Conservation (phyloP, 768 basidiomycete genomes). For the Lactarius deliciosus region DNA sequence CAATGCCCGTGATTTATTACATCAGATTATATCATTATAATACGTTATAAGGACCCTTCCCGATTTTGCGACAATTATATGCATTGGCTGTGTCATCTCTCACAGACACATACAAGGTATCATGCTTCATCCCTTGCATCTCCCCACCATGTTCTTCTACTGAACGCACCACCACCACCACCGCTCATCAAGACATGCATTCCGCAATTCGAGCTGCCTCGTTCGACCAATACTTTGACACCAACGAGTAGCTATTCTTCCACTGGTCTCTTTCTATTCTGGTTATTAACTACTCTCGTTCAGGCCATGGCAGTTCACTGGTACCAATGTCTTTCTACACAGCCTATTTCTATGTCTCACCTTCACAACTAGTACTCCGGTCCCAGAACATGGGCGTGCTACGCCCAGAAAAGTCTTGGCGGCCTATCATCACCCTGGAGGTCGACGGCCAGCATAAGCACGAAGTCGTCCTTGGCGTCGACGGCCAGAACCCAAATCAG, state of each 20-base stretch:
- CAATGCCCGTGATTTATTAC: no score
- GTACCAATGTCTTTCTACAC: slow-evolving; percentile 19
- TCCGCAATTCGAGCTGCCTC: not conserved
- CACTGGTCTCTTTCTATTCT: not conserved
- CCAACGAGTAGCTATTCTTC: slow-evolving; percentile 12
- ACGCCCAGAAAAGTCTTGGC: slow-evolving; percentile 63
- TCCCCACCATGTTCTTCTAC: not conserved
- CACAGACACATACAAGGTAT: no score
- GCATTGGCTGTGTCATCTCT: no score
- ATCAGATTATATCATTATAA: no score
- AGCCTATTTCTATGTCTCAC: not conserved
- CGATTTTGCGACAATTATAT: no score
- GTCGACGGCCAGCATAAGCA: slow-evolving; percentile 50
- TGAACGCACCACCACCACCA: not conserved
- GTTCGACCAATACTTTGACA: not conserved
- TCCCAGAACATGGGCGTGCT: slow-evolving; percentile 42
- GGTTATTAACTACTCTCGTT: not conserved
- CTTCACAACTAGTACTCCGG: slow-evolving; percentile 39
- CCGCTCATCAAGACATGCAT: not conserved
- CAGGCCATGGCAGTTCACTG: slow-evolving; percentile 36
- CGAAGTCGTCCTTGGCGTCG: slow-evolving; percentile 62
- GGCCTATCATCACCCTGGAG: slow-evolving; percentile 61
- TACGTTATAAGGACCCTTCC: no score
- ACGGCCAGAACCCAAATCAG: slow-evolving; percentile 70
- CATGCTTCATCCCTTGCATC: no score